These are phyloP conservation scores for Lentinula guzmanii DNA, from an alignment of 768 basidiomycete species.

Conservation along the genomic window DNA sequence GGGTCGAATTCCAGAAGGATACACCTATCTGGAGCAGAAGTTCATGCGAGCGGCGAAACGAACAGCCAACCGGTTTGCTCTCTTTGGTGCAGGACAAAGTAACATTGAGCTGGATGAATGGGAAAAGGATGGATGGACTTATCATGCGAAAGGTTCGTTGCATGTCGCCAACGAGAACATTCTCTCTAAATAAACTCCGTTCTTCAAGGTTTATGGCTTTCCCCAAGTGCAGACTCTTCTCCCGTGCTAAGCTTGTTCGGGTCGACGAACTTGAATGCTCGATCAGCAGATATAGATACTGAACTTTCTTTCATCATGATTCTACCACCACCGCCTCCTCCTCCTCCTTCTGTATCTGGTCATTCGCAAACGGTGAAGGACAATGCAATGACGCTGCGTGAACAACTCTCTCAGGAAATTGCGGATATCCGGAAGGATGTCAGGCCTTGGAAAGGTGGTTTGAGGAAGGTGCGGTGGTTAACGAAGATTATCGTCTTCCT, in stretches of 20 bases:
- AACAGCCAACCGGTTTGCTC: constrained; percentile 38
- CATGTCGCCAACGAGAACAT: background rate
- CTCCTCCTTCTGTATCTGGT: too few relatives aligned
- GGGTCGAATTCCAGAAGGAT: constrained; percentile 91
- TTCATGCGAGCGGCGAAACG: constrained; percentile 65
- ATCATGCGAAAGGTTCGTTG: constrained; percentile 91
- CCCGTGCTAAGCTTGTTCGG: constrained; percentile 84
- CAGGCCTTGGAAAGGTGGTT: constrained; percentile 52
- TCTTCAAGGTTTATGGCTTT: constrained; percentile 78
- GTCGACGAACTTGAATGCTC: constrained; percentile 90
- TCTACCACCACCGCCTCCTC: constrained; percentile 40
- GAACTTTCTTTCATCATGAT: constrained; percentile 86
- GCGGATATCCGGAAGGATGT: constrained; percentile 42
- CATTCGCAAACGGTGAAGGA: background rate
- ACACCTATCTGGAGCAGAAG: constrained; percentile 79
- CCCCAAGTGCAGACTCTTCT: constrained; percentile 40
- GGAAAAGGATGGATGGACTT: constrained; percentile 89
- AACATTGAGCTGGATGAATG: constrained; percentile 81
- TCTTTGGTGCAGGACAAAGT: constrained; percentile 19
- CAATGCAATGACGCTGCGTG: constrained; percentile 29
- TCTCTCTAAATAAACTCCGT: background rate
- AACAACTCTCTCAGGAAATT: constrained; percentile 48
- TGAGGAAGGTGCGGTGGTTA: constrained; percentile 53
- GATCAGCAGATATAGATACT: constrained; percentile 86
- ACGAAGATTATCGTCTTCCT: constrained; percentile 60